Base-by-base conservation (phyloP, 1,284 basidiomycete species). In the Trichosporon inkin region DNA sequence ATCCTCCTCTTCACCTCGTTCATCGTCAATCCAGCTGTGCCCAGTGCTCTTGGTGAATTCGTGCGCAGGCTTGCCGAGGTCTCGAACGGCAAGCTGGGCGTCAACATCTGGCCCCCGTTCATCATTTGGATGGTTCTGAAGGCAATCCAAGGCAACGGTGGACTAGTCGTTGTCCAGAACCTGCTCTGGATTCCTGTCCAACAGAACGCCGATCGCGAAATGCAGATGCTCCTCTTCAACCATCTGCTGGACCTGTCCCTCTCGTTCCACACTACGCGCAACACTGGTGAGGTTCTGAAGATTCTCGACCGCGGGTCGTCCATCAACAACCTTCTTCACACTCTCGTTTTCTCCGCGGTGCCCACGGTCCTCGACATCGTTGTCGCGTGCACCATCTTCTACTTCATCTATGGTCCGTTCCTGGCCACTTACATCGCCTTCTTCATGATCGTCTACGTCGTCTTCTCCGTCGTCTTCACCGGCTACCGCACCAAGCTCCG, bases 301-400 rank as follows among this genome's bases (percentile, higher is more conserved):
- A 95, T 95, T 17, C 97, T 99, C 71, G 95, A 99, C 76, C 84
- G 94, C n/a, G 96, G 95, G 24, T 98, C 95, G 75, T 95, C 96
- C 19, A 96, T 99, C 68, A 92, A 92, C 0, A 98, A 97, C 77
- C 84, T 99, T 24, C 81, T 99, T 28, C 88, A 91, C 67, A 89
- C 92, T 2, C 86, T 98, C 56, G 82, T 99, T 3, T 99, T 98
- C 77, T 88, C 92, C 34, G 91, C 97, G 53, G 87, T 90, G 0
- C 95, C 95, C 0, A 98, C 95, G 0, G 89, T 94, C 0, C 79
- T 98, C 54, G 95, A 99, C 75, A 97, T 99, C 67, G 84, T 88
- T 14, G 86, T 99, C 81, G 95, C 97, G 34, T 97, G 93, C 79
- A 91, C 91, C 58, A 95, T 99, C 63, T 80, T 99, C 79, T 90